These are phyloP conservation scores for Populus hybrid DNA, from an alignment of 441 rosid species.

Conservation along the genomic window DNA sequence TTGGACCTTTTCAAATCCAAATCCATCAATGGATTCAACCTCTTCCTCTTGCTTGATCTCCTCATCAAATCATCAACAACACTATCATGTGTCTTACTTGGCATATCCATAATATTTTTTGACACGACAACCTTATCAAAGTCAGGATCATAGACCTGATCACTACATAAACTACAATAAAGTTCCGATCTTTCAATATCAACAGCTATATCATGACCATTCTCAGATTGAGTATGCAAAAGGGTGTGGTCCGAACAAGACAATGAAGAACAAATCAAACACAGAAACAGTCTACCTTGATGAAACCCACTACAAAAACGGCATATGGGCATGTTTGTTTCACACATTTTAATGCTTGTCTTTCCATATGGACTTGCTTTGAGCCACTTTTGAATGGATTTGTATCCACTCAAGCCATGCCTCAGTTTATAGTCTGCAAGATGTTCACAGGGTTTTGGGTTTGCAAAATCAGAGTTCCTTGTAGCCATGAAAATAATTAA, in stretches of 20 bases:
- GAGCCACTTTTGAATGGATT: conserved; percentile 43
- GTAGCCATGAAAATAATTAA: conserved; percentile 40
- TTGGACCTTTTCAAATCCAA: conserved; percentile 50
- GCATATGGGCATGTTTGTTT: conserved; percentile 55
- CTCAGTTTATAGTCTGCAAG: conserved; percentile 70
- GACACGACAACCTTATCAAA: conserved; percentile 65
- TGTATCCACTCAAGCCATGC: conserved; percentile 52
- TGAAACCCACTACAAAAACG: conserved; percentile 42
- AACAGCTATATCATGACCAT: conserved; percentile 60
- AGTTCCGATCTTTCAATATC: conserved; percentile 88
- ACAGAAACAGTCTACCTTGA: conserved; percentile 52
- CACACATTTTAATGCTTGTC: conserved; percentile 34
- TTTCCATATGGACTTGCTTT: conserved; percentile 46
- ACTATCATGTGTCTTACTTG: conserved; percentile 26
- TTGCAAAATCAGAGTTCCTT: conserved; percentile 40
- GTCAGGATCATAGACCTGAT: conserved; percentile 89
- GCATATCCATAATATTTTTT: conserved; percentile 45
- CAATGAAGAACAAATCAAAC: conserved; percentile 64
- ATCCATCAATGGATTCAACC: conserved; percentile 36
- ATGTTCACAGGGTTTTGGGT: conserved; percentile 68
- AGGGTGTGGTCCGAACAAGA: conserved; percentile 63
- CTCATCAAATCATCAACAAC: conserved; percentile 33
- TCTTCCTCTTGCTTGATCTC: conserved; percentile 77
- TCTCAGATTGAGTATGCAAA: conserved; percentile 51
- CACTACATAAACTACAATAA: conserved; percentile 67